Evolutionary conservation across 106 monocot genomes (phyloP), one percentile per base, ranked within the genome.

Genomic region (Dioscorea zingiberensis): DNA sequence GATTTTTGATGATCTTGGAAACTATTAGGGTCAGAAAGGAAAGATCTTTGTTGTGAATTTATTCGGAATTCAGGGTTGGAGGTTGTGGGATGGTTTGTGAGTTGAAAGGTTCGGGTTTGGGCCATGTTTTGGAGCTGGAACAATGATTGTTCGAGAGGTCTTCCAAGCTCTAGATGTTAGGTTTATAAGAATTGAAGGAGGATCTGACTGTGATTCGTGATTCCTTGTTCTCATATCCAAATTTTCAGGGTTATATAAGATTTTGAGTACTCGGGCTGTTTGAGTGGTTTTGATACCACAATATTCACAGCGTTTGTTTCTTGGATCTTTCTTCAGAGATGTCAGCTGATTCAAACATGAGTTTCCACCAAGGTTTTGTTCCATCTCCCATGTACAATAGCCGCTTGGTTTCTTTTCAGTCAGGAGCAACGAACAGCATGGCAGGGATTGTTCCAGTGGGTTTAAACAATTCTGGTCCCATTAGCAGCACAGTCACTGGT

Each of bases 271-370:
- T 38, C 38, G 10, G n/a, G 9, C 1, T 6, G 4, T 10, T 1
- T 38, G 9, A 0, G 38, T 38, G 38, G 18, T 19, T 4, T 38
- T 6, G 38, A 10, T 6, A 38, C 10, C 10, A 10, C 38, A 13
- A 15, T 51, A 19, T 51, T 16, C 18, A 8, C 9, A 18, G 19
- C 15, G 15, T 18, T 16, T 9, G 13, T 19, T 51, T 51, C 51
- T 51, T 51, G 15, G 51, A 19, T 16, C 13, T 25, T 58, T 48
- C 27, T 3, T 67, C 68, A 67, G 67, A 58, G 19, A 87, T 91
- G 91, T 74, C 87, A 46, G 67, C 87, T 15, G 81, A 91, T 69
- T 72, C 76, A 19, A 87, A 83, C 74, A 78, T 81, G 71, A 77
- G 77, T 60, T 83, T 87, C 57, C 65, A 79, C 21, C 80, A 78